Conservation (phyloP, 1,139 yeast genomes). For the Scheffersomyces lignicola region DNA sequence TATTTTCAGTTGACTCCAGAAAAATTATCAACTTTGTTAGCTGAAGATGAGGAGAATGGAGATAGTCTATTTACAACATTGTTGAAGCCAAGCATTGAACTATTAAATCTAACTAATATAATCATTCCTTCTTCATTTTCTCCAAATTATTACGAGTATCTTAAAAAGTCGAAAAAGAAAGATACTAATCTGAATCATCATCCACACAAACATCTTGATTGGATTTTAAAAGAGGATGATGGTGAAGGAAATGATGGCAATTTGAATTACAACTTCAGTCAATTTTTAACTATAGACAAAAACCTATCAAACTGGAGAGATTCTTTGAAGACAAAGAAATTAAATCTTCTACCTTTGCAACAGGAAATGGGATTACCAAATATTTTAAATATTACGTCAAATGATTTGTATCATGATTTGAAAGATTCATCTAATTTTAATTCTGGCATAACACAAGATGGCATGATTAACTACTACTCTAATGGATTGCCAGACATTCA, state of each 20-base stretch:
- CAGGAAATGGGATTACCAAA: constrained; percentile 37
- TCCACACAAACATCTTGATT: constrained; percentile 37
- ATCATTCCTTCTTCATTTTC: constrained; percentile 52
- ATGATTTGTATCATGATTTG: constrained; percentile 37
- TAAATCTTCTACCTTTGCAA: constrained; percentile 33
- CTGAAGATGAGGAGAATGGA: constrained; percentile 18
- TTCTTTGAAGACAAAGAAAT: constrained; percentile 30
- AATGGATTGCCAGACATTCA: constrained; percentile 42
- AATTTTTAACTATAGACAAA: constrained; percentile 45
- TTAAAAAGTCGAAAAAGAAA: constrained; percentile 27
- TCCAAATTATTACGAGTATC: constrained; percentile 48
- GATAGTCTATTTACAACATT: constrained; percentile 42
- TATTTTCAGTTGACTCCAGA: constrained; percentile 51
- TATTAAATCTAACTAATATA: constrained; percentile 45
- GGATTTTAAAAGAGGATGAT: constrained; percentile 50
- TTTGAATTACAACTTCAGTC: constrained; percentile 47
- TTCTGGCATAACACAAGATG: constrained; percentile 29
- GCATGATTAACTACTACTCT: constrained; percentile 27
- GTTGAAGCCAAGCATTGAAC: constrained; percentile 46
- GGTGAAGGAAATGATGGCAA: constrained; percentile 55
- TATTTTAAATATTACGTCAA: constrained; percentile 22
- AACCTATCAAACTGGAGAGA: constrained; percentile 46
- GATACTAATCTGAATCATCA: constrained; percentile 14
- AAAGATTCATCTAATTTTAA: constrained; percentile 11
- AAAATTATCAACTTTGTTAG: constrained; percentile 38